Base-by-base conservation (phyloP, 2,329 filamentous ascomycete genomes). In the Diaporthe citri region DNA sequence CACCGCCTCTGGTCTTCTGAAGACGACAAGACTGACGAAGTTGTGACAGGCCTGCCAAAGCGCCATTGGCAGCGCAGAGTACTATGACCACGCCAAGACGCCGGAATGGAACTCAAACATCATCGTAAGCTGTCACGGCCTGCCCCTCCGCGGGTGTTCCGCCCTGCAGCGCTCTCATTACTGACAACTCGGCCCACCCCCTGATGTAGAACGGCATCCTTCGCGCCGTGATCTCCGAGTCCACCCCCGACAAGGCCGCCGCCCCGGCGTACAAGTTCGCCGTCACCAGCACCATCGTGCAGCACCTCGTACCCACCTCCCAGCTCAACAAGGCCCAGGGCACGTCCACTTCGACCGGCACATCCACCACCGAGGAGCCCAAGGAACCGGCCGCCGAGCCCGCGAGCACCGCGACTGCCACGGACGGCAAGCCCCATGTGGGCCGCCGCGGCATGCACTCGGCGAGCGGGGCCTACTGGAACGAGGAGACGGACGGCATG, bases 281-380 rank as follows among this genome's bases (percentile, higher is more conserved):
- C 79, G 95, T 97, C 86, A 98, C 98, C 89, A 97, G 95, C 88
- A 98, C 96, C 78, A 98, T 98, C 82, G 97, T 98, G 79, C 96
- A 99, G 88, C 96, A 98, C 87, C 88, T 96, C 46, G 91, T 93
- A 28, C 90, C 93, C 72, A 93, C 91, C 17, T 90, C 91, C 41
- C 87, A 90, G 73, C 86, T 92, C 69, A 93, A 91, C 85, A 91
- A 91, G 85, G 82, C 90, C 76, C 87, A 88, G 78, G 87, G 90
- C 77, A 87, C 85, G 79, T 85, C 88, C 80, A 83, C 83, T 77
- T 84, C 86, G 76, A 81, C 83, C 60, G 87, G 88, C 76, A 85
- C 89, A 79, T 87, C 89, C n/a, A 86, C 86, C 78, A 86, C 86
- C 78, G 86, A 90, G 78, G 88, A 89, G 71, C 89, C 88, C 70